Percentiles rank a stretch among this genome's conserved stretches.
Evolutionary conservation across 176 grass and related monocot genomes (phyloP).

Genomic region (Oryza brachyantha): DNA sequence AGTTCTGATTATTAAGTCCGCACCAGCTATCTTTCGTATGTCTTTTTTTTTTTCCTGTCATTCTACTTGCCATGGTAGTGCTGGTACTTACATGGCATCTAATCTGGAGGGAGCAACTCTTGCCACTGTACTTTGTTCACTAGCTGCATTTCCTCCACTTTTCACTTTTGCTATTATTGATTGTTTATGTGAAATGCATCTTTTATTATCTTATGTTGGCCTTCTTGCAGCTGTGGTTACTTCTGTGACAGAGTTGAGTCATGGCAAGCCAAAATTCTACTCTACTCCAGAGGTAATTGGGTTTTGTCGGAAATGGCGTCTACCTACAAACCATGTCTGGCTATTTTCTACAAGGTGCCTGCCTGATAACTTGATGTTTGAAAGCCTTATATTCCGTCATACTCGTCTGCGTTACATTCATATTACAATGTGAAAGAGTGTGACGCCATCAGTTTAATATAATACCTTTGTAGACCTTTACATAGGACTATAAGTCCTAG

Average conservation of each 20-base stretch:
- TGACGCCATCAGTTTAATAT: constrained; percentile 2
- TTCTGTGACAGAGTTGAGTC: constrained; percentile 76
- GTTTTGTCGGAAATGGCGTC: constrained; percentile 88
- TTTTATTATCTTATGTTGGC: constrained; percentile 30
- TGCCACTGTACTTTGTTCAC: not conserved
- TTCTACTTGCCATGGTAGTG: not conserved
- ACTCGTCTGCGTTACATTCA: not conserved
- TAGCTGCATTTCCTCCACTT: constrained; percentile 2
- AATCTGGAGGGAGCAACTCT: not conserved
- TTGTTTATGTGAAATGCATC: constrained; percentile 8
- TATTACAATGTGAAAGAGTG: not conserved
- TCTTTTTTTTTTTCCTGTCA: not conserved
- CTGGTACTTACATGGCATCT: not conserved
- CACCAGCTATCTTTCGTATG: not conserved
- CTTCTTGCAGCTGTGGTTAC: constrained; percentile 70
- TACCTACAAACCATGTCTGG: constrained; percentile 93
- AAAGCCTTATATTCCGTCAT: constrained; percentile 1
- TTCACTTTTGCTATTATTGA: not conserved
- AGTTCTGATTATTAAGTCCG: not conserved
- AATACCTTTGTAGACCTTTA: not conserved
- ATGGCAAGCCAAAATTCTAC: constrained; percentile 92
- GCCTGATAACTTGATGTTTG: constrained; percentile 20
- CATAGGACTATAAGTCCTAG: not conserved
- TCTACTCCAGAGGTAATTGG: constrained; percentile 87
- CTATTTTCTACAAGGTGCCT: constrained; percentile 89